Conservation (phyloP, 305 asterid species). For the Solanum aculeatissimum region DNA sequence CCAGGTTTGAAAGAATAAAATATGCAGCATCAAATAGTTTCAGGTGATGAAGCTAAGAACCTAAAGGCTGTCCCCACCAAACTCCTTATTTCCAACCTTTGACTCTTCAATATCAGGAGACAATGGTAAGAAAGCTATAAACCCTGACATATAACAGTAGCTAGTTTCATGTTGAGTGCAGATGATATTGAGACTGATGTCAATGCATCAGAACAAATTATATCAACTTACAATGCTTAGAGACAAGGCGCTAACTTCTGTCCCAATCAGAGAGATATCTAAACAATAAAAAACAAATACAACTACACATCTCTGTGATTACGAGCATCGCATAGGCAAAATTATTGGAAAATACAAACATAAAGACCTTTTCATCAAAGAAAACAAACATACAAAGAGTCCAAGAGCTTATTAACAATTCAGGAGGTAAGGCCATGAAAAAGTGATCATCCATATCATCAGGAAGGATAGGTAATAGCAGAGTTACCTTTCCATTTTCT, state of each 20-base stretch:
- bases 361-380: not conserved
- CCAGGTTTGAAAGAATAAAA: not conserved
- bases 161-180: not conserved
- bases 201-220: not conserved
- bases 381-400: not conserved
- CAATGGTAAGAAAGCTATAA: not conserved
- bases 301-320: not conserved
- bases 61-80: not conserved
- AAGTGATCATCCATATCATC: not conserved
- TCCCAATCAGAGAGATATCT: not conserved
- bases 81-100: not conserved
- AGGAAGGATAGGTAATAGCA: not conserved
- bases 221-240: not conserved
- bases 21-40: not conserved
- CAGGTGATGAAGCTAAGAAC: not conserved
- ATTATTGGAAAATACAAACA: not conserved
- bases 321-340: not conserved
- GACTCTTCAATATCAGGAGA: not conserved
- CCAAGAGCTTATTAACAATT: not conserved
- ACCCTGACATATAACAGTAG: not conserved
- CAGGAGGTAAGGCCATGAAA: not conserved
- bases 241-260: not conserved
- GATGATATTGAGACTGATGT: not conserved
- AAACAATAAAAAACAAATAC: not conserved
- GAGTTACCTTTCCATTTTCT: constrained; percentile 90